Evolutionary conservation across 1,139 yeast genomes (phyloP), one percentile per base, ranked within the genome.

Genomic region (Chernovozyma sophiae-reginae): DNA sequence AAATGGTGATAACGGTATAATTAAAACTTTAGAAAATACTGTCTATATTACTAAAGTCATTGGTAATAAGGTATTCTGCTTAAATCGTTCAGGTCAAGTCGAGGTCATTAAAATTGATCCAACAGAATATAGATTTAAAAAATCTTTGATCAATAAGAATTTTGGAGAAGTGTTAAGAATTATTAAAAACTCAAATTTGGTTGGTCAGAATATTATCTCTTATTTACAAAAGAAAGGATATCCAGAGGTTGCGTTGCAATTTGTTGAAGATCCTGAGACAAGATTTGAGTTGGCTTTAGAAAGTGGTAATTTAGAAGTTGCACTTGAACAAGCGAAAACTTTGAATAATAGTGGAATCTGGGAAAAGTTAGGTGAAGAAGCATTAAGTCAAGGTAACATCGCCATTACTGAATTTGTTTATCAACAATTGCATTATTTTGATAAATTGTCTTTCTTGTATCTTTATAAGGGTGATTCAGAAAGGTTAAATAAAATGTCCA

Each of bases 201-300:
- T 94, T 39, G 99, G 99, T 46, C 97, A 94, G 66, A 89, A 90
- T 59, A 92, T 94, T 55, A 90, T 94, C 58, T 92, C 95, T 6
- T 94, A 92, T 60, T 74, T 94, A 54, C 96, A 94, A 59, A 84
- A 90, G 70, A 81, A 87, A 57, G 99, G 98, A 2, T 92, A 84
- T 60, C 97, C 98, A 14, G 96, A 86, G 59, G 73, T 77, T 46
- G 98, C 99, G 2, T 73, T 94, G 44, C 97, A 92, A 59, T 94
- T 94, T 58, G 98, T 94, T 41, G 84, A 87, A 62, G 98, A 94
- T 59, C 86, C 97, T 5, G 96, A 90, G 59, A 87, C 97, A 25
- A 79, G 96, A 62, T 92, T 94, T 55, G 98, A 92, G 50, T 74
- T 94, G 52, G 97, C 98, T 22, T 72, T 92, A 46, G 97, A 92